Percentiles rank a stretch among this genome's conserved stretches.
phyloP scores from a whole-genome alignment of 345 rosid genomes.

The Salix caprea region DNA sequence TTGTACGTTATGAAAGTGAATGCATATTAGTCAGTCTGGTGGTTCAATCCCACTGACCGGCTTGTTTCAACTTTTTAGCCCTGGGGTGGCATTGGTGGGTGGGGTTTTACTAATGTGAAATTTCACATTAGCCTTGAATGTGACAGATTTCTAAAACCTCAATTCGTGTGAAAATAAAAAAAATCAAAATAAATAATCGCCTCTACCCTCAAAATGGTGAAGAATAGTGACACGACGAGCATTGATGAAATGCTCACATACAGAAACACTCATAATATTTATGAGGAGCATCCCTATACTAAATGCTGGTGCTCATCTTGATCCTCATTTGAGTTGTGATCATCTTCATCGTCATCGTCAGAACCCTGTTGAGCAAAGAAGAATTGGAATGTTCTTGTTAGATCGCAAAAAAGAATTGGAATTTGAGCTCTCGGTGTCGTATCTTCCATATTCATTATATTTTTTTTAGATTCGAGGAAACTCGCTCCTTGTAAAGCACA shows the following conservation, averaged over 20 bases:
- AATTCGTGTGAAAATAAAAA: not conserved
- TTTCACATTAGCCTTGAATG: not conserved
- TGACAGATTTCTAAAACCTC: not conserved
- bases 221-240: slow-evolving; percentile 15
- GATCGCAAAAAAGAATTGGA: not conserved
- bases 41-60: not conserved
- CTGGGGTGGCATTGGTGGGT: slow-evolving; percentile 2
- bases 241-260: slow-evolving; percentile 9
- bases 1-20: not conserved
- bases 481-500: no score
- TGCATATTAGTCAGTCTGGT: not conserved
- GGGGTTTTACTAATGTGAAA: not conserved
- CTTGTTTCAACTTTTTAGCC: not conserved
- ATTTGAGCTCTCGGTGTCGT: not conserved
- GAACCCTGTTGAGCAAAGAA: slow-evolving; percentile 17
- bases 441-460: no score
- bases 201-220: slow-evolving; percentile 1
- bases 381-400: not conserved
- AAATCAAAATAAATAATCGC: not conserved
- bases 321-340: slow-evolving; percentile 10
- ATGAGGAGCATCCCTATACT: not conserved
- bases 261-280: not conserved
- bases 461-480: no score
- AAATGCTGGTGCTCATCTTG: slow-evolving; percentile 9
- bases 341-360: slow-evolving; percentile 20